These are phyloP conservation scores for Tricholoma terreum DNA, from an alignment of 768 basidiomycete species.

Conservation along the genomic window DNA sequence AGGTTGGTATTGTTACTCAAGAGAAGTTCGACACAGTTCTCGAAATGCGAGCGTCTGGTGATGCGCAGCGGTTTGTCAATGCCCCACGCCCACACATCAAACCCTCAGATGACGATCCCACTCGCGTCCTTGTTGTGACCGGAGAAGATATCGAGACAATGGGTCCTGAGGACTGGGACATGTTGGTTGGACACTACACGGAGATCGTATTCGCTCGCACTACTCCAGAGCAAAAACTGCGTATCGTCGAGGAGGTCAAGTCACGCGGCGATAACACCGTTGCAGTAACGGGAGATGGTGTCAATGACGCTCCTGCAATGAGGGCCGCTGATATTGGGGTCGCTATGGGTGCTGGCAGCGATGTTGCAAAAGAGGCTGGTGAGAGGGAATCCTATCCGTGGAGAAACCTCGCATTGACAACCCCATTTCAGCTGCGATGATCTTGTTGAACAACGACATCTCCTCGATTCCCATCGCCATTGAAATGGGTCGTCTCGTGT, in stretches of 20 bases:
- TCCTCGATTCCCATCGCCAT: constrained; percentile 56
- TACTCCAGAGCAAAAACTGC: constrained; percentile 55
- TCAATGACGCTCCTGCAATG: constrained; percentile 49
- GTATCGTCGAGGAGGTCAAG: constrained; percentile 54
- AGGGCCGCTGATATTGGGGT: constrained; percentile 56
- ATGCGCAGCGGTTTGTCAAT: too few relatives aligned
- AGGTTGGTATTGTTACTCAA: constrained; percentile 40
- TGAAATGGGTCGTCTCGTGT: constrained; percentile 55
- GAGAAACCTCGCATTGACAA: too few relatives aligned
- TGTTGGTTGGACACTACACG: constrained; percentile 32
- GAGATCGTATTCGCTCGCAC: constrained; percentile 53
- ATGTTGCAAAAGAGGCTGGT: constrained; percentile 46
- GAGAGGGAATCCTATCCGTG: too few relatives aligned
- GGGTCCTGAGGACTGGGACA: constrained; percentile 35
- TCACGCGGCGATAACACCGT: constrained; percentile 46
- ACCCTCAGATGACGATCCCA: constrained; percentile 29
- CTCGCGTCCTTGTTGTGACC: constrained; percentile 37
- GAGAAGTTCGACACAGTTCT: constrained; percentile 15
- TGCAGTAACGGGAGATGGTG: constrained; percentile 56
- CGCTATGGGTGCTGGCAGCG: constrained; percentile 44
- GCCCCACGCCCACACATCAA: neutral
- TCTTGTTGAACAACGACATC: constrained; percentile 52
- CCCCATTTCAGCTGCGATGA: constrained; percentile 26
- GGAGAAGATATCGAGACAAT: constrained; percentile 41
- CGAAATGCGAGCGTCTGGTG: constrained; percentile 5